Evolutionary conservation across 2,329 filamentous ascomycete species (phyloP), one percentile per base, ranked within the genome.

Genomic region (Malbranchea zuffiana): DNA sequence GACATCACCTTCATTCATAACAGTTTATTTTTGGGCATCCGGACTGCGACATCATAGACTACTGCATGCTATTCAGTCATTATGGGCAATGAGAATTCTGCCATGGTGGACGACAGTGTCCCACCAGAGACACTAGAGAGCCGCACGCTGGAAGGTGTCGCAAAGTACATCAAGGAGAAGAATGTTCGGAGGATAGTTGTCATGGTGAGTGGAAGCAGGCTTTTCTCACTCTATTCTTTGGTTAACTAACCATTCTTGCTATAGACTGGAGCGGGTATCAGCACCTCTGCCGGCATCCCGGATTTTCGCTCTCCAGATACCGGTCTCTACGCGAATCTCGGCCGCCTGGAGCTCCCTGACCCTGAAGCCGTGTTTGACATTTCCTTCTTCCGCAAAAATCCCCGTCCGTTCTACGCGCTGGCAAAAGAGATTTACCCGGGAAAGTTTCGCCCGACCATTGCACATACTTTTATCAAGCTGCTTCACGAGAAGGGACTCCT

Each of bases 351-450:
- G 42, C 72, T 98, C 0, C 87, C 87, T 0, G 80, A 88, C 51
- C 80, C 88, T 15, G 86, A 96, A 62, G 87, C 85, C 21, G 85
- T 96, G 29, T 96, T 98, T 61, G 86, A 94, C 53, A 88, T 98
- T 46, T 68, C 69, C 41, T 98, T 83, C 67, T 98, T 98, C 64
- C 73, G 80, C 44, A 54, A 78, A 28, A 81, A 93, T 46, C 90
- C 90, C 0, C 69, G 78, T 20, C 87, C 90, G 0, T 98, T 98
- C 65, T 98, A 96, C 60, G 75, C 83, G 1, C 72, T 98, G 23
- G 88, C 88, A 10, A 82, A 81, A 50, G 90, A 96, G 61, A 71
- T 98, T 3, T 93, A 94, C 53, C 90, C 90, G 0, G 88, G 87
- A 12, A 81, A 80, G 50, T 95, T 82, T 63, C 71, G 79, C 37